These are phyloP conservation scores for Cymbopogon flexuosus DNA, from an alignment of 202 grass and related monocot genomes.

Conservation along the genomic window DNA sequence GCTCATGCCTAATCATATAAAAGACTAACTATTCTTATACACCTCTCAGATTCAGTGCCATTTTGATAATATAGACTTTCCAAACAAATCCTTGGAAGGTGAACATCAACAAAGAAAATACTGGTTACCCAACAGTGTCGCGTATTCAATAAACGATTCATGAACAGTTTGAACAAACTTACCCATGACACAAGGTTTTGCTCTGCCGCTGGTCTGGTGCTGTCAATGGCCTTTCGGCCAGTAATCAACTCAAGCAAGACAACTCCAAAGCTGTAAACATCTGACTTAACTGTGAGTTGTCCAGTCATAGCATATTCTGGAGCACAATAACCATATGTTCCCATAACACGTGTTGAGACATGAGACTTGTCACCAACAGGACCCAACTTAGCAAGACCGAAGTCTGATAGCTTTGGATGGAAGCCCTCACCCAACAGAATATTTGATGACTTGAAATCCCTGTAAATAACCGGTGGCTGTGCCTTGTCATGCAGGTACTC, in stretches of 20 bases:
- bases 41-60: background rate
- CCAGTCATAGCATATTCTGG: slow-evolving; percentile 91
- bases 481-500: slow-evolving; percentile 90
- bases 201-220: slow-evolving; percentile 43
- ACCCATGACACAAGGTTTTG: slow-evolving; percentile 86
- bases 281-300: slow-evolving; percentile 75
- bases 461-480: slow-evolving; percentile 79
- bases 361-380: slow-evolving; percentile 94
- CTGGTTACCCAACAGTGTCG: background rate
- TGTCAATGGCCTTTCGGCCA: slow-evolving; percentile 72
- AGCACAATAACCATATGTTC: slow-evolving; percentile 83
- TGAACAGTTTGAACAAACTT: slow-evolving; percentile 25
- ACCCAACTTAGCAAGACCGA: slow-evolving; percentile 90
- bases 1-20: background rate
- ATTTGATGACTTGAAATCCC: slow-evolving; percentile 94
- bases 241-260: slow-evolving; percentile 92
- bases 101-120: background rate
- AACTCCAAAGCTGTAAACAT: slow-evolving; percentile 86
- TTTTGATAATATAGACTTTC: background rate
- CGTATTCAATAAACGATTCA: background rate
- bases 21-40: background rate
- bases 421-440: slow-evolving; percentile 72
- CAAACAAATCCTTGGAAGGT: background rate
- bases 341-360: slow-evolving; percentile 96
- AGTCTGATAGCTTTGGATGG: slow-evolving; percentile 87